phyloP scores from a whole-genome alignment of 2,329 filamentous ascomycete species.

The Allantophomopsis lycopodina region DNA sequence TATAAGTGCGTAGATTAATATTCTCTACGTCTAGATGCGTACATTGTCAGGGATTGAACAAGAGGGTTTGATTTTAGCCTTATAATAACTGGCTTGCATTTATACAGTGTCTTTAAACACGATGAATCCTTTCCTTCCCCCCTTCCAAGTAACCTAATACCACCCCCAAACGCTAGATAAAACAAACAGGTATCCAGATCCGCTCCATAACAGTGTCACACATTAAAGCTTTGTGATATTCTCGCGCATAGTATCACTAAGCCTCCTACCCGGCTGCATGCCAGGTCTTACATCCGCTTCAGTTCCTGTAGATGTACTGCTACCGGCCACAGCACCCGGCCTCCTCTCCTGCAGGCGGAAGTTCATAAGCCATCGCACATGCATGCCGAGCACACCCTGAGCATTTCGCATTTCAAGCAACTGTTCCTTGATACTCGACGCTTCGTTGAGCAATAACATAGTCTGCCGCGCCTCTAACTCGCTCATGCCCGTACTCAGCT shows the following conservation, averaged over 20 bases:
- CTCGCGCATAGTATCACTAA: slow-evolving; percentile 11
- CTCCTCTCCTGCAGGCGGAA: slow-evolving; percentile 16
- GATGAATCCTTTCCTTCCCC: too few relatives aligned
- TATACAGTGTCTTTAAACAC: too few relatives aligned
- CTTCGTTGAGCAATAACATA: slow-evolving; percentile 47
- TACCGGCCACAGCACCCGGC: slow-evolving; percentile 4
- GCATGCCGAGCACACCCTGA: slow-evolving; percentile 19
- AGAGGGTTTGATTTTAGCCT: too few relatives aligned
- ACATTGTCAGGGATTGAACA: too few relatives aligned
- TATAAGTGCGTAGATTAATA: too few relatives aligned
- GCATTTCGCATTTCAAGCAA: slow-evolving; percentile 32
- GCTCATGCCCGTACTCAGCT: slow-evolving; percentile 39
- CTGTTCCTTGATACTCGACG: slow-evolving; percentile 46
- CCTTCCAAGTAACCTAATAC: too few relatives aligned
- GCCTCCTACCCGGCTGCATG: slow-evolving; percentile 5
- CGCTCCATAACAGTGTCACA: too few relatives aligned
- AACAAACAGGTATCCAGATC: too few relatives aligned
- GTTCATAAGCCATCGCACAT: slow-evolving; percentile 20
- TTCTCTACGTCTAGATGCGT: too few relatives aligned
- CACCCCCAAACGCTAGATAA: too few relatives aligned
- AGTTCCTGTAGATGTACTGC: slow-evolving; percentile 7
- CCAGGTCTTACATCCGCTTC: slow-evolving; percentile 4
- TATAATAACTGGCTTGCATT: too few relatives aligned
- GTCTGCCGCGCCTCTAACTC: slow-evolving; percentile 46
- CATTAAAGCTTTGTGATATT: slow-evolving; percentile 12